phyloP scores from a whole-genome alignment of 2,329 filamentous ascomycete species.

The Aspergillus phoenicis region DNA sequence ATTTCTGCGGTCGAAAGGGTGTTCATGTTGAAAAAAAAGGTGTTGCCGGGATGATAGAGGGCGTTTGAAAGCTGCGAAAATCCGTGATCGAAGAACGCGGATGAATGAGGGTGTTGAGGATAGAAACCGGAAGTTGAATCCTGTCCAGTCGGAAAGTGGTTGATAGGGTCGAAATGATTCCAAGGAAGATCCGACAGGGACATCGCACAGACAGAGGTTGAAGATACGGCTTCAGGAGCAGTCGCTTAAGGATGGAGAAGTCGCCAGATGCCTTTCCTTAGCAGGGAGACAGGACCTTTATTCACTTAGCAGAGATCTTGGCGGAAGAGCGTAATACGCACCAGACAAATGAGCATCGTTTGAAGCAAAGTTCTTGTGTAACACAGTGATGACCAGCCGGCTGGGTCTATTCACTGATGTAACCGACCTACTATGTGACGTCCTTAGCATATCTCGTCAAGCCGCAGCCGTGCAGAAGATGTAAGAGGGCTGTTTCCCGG shows the following conservation, averaged over 20 bases:
- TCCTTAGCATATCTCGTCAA: conserved; percentile 12
- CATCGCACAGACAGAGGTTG: conserved; percentile 33
- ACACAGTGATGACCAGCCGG: conserved; percentile 10
- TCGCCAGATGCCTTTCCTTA: conserved; percentile 13
- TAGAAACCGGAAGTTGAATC: conserved; percentile 28
- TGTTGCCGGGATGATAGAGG: conserved; percentile 16
- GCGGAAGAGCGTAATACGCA: conserved; percentile 12
- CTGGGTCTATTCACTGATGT: conserved; percentile 11
- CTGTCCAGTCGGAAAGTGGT: conserved; percentile 34
- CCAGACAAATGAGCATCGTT: conserved; percentile 20
- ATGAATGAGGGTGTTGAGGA: conserved; percentile 25
- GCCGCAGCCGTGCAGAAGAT: neutral
- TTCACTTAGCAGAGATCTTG: neutral
- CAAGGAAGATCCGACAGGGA: conserved; percentile 39
- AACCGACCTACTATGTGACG: conserved; percentile 9
- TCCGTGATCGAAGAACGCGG: conserved; percentile 25
- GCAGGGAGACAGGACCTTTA: conserved; percentile 1
- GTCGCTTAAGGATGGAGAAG: conserved; percentile 15
- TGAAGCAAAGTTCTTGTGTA: conserved; percentile 9
- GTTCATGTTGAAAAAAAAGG: conserved; percentile 37
- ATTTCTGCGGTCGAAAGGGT: conserved; percentile 55
- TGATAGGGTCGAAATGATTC: conserved; percentile 36
- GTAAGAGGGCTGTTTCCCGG: neutral
- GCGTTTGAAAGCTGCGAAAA: conserved; percentile 27
- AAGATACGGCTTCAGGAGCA: conserved; percentile 10